Evolutionary conservation across 208 protist species (phyloP).

Genomic region (Naegleria lovaniensis): DNA sequence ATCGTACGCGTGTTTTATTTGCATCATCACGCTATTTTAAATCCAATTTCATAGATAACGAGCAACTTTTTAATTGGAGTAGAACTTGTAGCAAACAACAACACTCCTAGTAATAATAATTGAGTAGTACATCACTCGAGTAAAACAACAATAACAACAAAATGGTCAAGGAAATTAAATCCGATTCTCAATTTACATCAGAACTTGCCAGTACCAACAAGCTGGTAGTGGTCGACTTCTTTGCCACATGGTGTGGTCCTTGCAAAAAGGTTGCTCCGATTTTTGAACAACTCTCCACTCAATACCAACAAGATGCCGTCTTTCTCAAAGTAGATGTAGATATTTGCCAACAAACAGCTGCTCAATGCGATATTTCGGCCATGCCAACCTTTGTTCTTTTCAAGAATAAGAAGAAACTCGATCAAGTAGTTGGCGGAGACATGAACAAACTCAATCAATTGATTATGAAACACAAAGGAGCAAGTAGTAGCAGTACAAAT

Average conservation of each 20-base stretch:
- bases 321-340: conserved; percentile 23
- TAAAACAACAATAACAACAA: background rate
- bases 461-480: background rate
- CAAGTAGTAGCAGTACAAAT: no score
- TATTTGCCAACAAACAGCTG: background rate
- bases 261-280: conserved; percentile 17
- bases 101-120: no score
- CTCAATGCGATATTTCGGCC: background rate
- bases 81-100: no score
- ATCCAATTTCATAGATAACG: no score
- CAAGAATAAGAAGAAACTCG: background rate
- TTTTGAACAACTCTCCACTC: background rate
- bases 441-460: background rate
- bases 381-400: background rate
- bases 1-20: no score
- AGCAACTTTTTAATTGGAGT: no score
- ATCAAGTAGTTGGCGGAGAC: background rate
- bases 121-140: no score
- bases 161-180: background rate
- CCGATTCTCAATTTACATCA: background rate
- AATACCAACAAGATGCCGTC: background rate
- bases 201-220: background rate
- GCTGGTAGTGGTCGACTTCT: background rate
- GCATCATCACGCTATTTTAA: no score
- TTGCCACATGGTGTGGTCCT: background rate